These are phyloP conservation scores for Verticillium nonalfalfae DNA, from an alignment of 2,329 filamentous ascomycete species.

Conservation along the genomic window DNA sequence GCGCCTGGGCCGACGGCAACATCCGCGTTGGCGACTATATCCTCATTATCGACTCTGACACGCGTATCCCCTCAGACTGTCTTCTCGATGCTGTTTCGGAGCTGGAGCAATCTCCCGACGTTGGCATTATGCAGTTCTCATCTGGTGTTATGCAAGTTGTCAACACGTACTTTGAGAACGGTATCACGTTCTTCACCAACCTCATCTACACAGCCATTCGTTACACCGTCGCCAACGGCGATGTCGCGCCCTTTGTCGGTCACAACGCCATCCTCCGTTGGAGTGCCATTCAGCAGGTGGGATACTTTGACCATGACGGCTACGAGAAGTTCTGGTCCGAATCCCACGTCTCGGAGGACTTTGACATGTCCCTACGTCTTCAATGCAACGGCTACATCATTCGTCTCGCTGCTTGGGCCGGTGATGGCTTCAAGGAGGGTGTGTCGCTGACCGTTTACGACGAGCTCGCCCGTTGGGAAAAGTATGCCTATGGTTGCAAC, in stretches of 20 bases:
- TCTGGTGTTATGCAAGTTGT: slow-evolving; percentile 77
- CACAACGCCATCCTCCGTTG: slow-evolving; percentile 73
- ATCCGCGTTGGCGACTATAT: slow-evolving; percentile 83
- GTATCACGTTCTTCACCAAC: slow-evolving; percentile 67
- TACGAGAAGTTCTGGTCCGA: slow-evolving; percentile 81
- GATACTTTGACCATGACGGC: slow-evolving; percentile 62
- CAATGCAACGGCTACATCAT: slow-evolving; percentile 68
- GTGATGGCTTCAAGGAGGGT: slow-evolving; percentile 75
- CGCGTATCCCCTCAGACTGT: slow-evolving; percentile 70
- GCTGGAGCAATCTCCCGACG: slow-evolving; percentile 73
- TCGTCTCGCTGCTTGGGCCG: slow-evolving; percentile 65
- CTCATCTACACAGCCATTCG: slow-evolving; percentile 72
- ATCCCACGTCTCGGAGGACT: slow-evolving; percentile 73
- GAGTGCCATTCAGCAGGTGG: slow-evolving; percentile 68
- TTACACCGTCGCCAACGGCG: slow-evolving; percentile 70
- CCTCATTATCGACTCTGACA: slow-evolving; percentile 72
- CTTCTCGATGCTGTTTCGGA: slow-evolving; percentile 74
- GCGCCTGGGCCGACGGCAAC: slow-evolving; percentile 78
- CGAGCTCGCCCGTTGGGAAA: slow-evolving; percentile 79
- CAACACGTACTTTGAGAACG: slow-evolving; percentile 65
- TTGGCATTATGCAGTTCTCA: slow-evolving; percentile 72
- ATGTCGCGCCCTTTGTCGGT: slow-evolving; percentile 75
- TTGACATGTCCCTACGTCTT: slow-evolving; percentile 74
- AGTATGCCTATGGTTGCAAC: slow-evolving; percentile 80
- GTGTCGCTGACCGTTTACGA: slow-evolving; percentile 81